These are phyloP conservation scores for Speleostelium caveatum DNA, from an alignment of 78 protist species.

Conservation along the genomic window DNA sequence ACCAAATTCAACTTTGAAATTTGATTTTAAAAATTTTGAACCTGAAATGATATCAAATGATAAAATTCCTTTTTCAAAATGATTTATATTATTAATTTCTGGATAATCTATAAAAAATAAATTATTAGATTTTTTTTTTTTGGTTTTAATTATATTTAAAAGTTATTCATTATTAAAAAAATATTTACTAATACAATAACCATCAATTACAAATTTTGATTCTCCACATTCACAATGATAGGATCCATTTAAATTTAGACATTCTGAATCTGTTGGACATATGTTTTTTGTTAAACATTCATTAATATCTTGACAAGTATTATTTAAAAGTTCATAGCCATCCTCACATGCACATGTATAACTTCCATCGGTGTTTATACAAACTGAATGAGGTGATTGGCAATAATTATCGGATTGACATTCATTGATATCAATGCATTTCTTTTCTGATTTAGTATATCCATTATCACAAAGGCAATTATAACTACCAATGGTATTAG, in stretches of 20 bases:
- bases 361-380: slow-evolving; percentile 10
- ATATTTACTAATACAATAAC: background rate
- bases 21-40: background rate
- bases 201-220: background rate
- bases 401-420: background rate
- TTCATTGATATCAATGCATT: background rate
- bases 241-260: slow-evolving; percentile 15
- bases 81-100: background rate
- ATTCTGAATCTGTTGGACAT: background rate
- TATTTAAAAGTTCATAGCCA: background rate
- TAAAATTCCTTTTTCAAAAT: background rate
- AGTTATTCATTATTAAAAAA: too few relatives aligned
- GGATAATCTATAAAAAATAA: too few relatives aligned
- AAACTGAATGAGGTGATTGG: background rate
- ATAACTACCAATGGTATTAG: background rate
- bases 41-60: background rate
- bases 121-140: too few relatives aligned
- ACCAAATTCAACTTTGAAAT: background rate
- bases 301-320: slow-evolving; percentile 33
- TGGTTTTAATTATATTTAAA: too few relatives aligned
- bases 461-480: background rate
- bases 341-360: slow-evolving; percentile 13
- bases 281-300: slow-evolving; percentile 24
- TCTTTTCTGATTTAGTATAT: background rate
- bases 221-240: slow-evolving; percentile 37